Evolutionary conservation across 2,329 filamentous ascomycete genomes (phyloP), one percentile per base, ranked within the genome.

Genomic region (Rhytidhysteron rufulum): DNA sequence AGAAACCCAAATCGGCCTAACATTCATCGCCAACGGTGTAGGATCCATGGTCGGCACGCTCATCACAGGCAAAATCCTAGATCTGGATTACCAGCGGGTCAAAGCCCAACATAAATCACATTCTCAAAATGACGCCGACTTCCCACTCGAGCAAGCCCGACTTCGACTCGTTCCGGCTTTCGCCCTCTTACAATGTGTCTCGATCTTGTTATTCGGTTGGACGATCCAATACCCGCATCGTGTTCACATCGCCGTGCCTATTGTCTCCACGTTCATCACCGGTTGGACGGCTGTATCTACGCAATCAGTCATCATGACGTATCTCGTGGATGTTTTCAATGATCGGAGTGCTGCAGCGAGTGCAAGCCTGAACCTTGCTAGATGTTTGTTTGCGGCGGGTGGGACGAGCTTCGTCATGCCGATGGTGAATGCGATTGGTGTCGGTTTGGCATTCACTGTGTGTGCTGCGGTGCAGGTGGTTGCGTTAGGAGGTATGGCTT

Each of bases 1-100:
- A 4, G 69, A 72, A 40, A 68, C 65, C 4, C 62, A 75, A 31
- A 69, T 74, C 11, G 74, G 74, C 0, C 55, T 77, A 2, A 71
- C 71, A 0, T 80, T 78, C 42, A 69, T 80, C 2, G 73, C 75
- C 17, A 78, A 78, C 18, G 78, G 78, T 0, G 67, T 69, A 0
- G 77, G 77, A 1, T 76, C 72, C 15, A 77, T 79, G 47, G 51
- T 77, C 3, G 76, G 75, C 1, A 77, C 74, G 0, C 55, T 78
- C 0, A 50, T 73, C 9, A 75, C 70, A 0, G 77, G 78, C 15
- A 77, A 69, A 35, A 62, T 79, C 22, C 65, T 80, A 0, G 71
- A 80, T 44, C 41, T 56, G 13, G 72, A 80, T 40, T 80, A 79
- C 48, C 63, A 60, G 2, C 65, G 66, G 0, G 53, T 58, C 41